A percentile compares a stretch with the other conserved stretches of the same genome.
Conservation (phyloP, 805 yeast genomes). For the Torulaspora microellipsoides region DNA sequence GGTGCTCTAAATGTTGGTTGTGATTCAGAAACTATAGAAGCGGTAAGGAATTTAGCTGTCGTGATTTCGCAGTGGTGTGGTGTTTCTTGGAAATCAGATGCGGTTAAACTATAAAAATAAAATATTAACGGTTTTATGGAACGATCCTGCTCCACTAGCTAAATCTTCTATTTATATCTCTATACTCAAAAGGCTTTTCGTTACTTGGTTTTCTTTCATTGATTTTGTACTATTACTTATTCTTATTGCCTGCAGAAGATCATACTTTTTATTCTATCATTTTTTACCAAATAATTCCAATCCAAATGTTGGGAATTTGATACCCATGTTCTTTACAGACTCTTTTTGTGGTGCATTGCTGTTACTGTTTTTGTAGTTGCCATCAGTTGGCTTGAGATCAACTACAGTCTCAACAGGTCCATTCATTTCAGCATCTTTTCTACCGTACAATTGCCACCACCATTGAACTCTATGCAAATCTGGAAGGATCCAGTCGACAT, state of each 20-base stretch:
- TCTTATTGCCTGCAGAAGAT: neutral
- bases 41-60: slow-evolving; percentile 57
- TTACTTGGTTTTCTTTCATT: too few relatives aligned
- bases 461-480: slow-evolving; percentile 49
- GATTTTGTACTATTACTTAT: too few relatives aligned
- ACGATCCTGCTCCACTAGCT: neutral
- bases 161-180: neutral
- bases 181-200: too few relatives aligned
- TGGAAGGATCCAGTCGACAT: slow-evolving; percentile 47
- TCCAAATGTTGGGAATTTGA: slow-evolving; percentile 22
- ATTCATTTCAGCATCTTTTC: slow-evolving; percentile 66
- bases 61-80: slow-evolving; percentile 73
- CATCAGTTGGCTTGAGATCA: neutral
- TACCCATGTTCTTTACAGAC: slow-evolving; percentile 7
- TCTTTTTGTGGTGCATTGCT: slow-evolving; percentile 3
- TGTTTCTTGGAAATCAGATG: slow-evolving; percentile 46
- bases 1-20: slow-evolving; percentile 85
- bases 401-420: slow-evolving; percentile 4
- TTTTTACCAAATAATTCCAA: slow-evolving; percentile 25
- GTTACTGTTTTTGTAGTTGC: neutral
- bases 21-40: slow-evolving; percentile 54
- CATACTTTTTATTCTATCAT: slow-evolving; percentile 4
- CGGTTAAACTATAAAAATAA: slow-evolving; percentile 27
- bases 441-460: slow-evolving; percentile 87
- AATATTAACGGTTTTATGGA: slow-evolving; percentile 43